These are phyloP conservation scores for Termitomyces sp. DNA, from an alignment of 768 basidiomycete genomes.

Conservation along the genomic window DNA sequence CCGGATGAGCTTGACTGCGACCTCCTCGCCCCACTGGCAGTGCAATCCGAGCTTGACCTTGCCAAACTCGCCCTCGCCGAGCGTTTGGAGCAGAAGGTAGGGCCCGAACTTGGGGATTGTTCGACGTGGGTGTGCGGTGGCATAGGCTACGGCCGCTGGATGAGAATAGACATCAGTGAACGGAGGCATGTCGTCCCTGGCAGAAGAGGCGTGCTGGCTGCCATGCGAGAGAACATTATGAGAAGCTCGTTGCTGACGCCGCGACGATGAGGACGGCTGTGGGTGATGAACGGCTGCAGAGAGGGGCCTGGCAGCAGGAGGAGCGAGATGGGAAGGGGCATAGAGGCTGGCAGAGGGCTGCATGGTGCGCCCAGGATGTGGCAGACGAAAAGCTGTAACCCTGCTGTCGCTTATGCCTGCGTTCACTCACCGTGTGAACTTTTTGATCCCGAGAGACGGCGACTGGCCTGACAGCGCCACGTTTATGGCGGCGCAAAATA, in stretches of 20 bases:
- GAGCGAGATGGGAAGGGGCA: slow-evolving; percentile 23
- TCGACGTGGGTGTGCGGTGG: slow-evolving; percentile 76
- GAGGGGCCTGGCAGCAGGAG: slow-evolving; percentile 50
- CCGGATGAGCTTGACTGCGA: slow-evolving; percentile 96
- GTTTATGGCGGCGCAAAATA: too few relatives aligned
- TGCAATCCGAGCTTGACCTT: slow-evolving; percentile 99
- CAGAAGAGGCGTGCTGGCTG: slow-evolving; percentile 21
- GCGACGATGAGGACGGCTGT: slow-evolving; percentile 34
- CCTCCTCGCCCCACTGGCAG: slow-evolving; percentile 90
- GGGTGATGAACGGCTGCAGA: slow-evolving; percentile 53
- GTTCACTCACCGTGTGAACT: slow-evolving; percentile 6
- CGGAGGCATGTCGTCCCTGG: slow-evolving; percentile 40
- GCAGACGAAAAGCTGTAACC: background rate
- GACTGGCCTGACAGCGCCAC: too few relatives aligned
- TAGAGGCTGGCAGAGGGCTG: slow-evolving; percentile 23
- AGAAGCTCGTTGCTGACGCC: slow-evolving; percentile 65
- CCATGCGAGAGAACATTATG: slow-evolving; percentile 59
- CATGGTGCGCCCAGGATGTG: slow-evolving; percentile 10
- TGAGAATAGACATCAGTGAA: slow-evolving; percentile 79
- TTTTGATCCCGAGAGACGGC: slow-evolving; percentile 1
- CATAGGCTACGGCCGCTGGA: slow-evolving; percentile 81
- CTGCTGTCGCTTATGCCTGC: background rate
- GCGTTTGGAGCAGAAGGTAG: slow-evolving; percentile 90
- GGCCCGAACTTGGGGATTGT: slow-evolving; percentile 93
- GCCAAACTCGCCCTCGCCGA: slow-evolving; percentile 98